phyloP scores from a whole-genome alignment of 163 green algal genomes.

The Trebouxiophyceae sp. region DNA sequence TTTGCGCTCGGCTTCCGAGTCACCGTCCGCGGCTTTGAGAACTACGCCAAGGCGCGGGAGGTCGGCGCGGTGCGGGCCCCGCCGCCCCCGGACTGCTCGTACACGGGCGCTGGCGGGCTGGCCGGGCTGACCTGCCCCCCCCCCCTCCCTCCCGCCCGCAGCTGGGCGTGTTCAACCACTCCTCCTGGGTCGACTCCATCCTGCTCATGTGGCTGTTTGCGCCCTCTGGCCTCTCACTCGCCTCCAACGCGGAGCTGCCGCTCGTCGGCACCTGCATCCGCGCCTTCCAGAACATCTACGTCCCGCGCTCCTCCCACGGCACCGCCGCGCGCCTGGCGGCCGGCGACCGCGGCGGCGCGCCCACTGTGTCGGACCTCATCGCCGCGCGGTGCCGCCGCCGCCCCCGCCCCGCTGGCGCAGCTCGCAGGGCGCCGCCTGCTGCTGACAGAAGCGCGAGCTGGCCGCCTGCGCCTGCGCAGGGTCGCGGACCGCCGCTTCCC shows the following conservation, averaged over 20 bases:
- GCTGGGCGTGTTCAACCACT: conserved; percentile 48
- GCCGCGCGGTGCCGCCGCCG: conserved; percentile 11
- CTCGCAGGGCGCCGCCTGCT: too few relatives aligned
- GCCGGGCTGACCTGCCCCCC: too few relatives aligned
- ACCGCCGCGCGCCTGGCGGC: conserved; percentile 1
- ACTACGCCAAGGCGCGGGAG: conserved; percentile 15
- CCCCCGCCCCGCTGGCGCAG: too few relatives aligned
- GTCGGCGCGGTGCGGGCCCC: conserved; percentile 16
- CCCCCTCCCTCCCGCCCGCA: conserved; percentile 6
- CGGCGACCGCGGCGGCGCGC: background rate
- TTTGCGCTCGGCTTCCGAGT: conserved; percentile 21
- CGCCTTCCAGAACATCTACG: conserved; percentile 44
- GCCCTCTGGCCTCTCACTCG: conserved; percentile 23
- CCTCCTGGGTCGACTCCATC: conserved; percentile 37
- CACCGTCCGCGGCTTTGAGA: conserved; percentile 11
- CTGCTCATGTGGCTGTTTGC: conserved; percentile 34
- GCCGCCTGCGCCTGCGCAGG: too few relatives aligned
- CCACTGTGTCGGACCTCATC: conserved; percentile 11
- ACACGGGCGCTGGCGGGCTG: too few relatives aligned
- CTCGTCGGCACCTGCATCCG: conserved; percentile 37
- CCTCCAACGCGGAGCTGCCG: conserved; percentile 25
- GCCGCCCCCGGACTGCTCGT: too few relatives aligned
- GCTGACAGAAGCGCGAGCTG: too few relatives aligned
- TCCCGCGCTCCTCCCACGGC: conserved; percentile 12
- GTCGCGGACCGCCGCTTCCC: conserved; percentile 22